A percentile compares a stretch with the other conserved stretches of the same genome.
phyloP scores from a whole-genome alignment of 106 monocot species.

The Platanthera guangdongensis region DNA sequence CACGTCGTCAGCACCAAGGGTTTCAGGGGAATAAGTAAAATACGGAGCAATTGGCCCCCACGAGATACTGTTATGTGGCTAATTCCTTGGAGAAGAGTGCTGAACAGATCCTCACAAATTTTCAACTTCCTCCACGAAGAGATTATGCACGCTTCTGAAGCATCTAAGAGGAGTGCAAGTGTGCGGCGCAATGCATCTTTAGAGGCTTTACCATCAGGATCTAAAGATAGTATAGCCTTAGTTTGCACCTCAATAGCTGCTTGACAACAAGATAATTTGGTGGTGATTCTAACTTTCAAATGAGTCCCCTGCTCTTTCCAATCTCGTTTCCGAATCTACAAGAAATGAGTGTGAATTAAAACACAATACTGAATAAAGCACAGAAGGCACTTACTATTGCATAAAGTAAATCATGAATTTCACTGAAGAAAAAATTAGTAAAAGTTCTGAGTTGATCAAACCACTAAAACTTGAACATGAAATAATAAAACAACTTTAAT shows the following conservation, averaged over 20 bases:
- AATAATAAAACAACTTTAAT: not conserved
- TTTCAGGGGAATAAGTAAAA: slow-evolving; percentile 86
- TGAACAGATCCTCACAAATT: slow-evolving; percentile 83
- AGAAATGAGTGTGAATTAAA: not conserved
- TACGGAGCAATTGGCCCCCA: slow-evolving; percentile 79
- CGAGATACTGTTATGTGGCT: slow-evolving; percentile 79
- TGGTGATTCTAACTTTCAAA: slow-evolving; percentile 65
- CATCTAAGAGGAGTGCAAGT: slow-evolving; percentile 77
- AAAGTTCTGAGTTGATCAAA: not conserved
- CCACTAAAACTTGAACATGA: not conserved
- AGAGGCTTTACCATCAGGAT: slow-evolving; percentile 59
- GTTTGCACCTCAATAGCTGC: slow-evolving; percentile 58
- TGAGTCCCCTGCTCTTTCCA: slow-evolving; percentile 83
- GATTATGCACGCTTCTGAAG: slow-evolving; percentile 80
- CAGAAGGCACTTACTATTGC: not conserved
- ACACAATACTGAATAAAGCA: not conserved
- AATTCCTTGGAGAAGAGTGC: slow-evolving; percentile 67
- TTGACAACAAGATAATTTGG: slow-evolving; percentile 73
- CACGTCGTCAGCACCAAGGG: slow-evolving; percentile 87
- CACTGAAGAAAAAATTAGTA: not conserved
- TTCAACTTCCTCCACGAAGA: slow-evolving; percentile 87
- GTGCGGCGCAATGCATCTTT: slow-evolving; percentile 72
- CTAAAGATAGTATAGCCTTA: slow-evolving; percentile 47
- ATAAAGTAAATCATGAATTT: not conserved
- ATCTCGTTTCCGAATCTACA: slow-evolving; percentile 82